Base-by-base conservation (phyloP, 2,329 filamentous ascomycete species). In the Macrophomina tecta region DNA sequence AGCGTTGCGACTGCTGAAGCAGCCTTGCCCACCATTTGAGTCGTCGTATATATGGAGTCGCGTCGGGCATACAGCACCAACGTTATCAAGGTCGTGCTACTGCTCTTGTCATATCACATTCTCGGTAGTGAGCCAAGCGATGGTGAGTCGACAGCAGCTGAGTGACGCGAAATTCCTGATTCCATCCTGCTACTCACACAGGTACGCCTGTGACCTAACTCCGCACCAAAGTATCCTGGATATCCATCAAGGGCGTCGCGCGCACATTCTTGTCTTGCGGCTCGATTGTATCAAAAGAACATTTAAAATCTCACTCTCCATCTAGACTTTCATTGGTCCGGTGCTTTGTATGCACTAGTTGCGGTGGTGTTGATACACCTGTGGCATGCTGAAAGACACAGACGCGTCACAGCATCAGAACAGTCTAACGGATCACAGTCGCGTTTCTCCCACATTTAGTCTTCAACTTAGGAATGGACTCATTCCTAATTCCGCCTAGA, bases 1-100 rank as follows among this genome's bases (percentile, higher is more conserved):
- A 86, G 75, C 72, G 86, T 81, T 83, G 80, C 81, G 85, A 82
- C 73, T 83, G 81, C 70, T 84, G 72, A 79, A 38, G 32, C 45
- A 62, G 34, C 32, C 30, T n/a, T 32, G 34, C 58, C 34, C 48
- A 16, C 42, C 30, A 8, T 28, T 16, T 36, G 30, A 32, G n/a
- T 28, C 32, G 58, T n/a, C 49, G 32, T 45, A 36, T 38, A 12
- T 4, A 23, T 8, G 6, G 18, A 28, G 45, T 28, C 46, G 58
- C 46, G 32, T 48, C 45, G 49, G 58, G 52, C 58, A 30, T 62
- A 30, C 30, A 38, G 7, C 16, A 16, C 5, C 45, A 34, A 30
- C 16, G 8, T 30, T 23, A 18, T 45, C 32, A 9, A 32, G 30
- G 32, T 49, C 30, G 42, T 28, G 30, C 34, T 8, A n/a, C 18